phyloP scores from a whole-genome alignment of 306 rosid genomes.

The Prunus mongolica region DNA sequence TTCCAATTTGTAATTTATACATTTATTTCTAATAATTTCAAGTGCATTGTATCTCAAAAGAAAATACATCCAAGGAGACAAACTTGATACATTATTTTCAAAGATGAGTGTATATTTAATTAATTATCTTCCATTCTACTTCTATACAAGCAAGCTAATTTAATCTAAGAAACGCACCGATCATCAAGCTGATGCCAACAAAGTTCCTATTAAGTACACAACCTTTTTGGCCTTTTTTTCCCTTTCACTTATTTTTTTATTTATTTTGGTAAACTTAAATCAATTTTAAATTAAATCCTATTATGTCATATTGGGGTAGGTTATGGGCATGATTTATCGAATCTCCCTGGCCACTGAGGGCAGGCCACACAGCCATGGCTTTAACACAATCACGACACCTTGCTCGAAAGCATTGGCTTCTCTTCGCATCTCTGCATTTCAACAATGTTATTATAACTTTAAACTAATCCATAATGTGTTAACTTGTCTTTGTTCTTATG shows the following conservation, averaged over 20 bases:
- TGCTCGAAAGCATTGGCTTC: slow-evolving; percentile 28
- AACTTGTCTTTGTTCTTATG: slow-evolving; percentile 6
- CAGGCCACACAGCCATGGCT: slow-evolving; percentile 30
- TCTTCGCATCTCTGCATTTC: neutral
- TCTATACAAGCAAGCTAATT: neutral
- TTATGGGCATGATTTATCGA: slow-evolving; percentile 40
- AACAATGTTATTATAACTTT: neutral
- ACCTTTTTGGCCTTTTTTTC: slow-evolving; percentile 4
- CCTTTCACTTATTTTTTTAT: neutral
- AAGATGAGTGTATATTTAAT: neutral
- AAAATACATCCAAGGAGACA: neutral
- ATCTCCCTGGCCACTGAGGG: slow-evolving; percentile 29
- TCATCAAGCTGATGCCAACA: slow-evolving; percentile 7
- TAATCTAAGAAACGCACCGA: neutral
- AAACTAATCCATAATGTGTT: neutral
- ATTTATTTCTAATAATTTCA: neutral
- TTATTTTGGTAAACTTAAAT: neutral
- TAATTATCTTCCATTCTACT: neutral
- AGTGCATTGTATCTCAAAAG: neutral
- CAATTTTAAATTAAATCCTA: slow-evolving; percentile 3
- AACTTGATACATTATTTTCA: neutral
- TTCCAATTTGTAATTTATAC: neutral
- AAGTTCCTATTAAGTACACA: neutral
- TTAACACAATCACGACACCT: slow-evolving; percentile 32
- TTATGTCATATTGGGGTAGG: slow-evolving; percentile 42